Evolutionary conservation across 768 basidiomycete genomes (phyloP).

Genomic region (Boletus sp.): DNA sequence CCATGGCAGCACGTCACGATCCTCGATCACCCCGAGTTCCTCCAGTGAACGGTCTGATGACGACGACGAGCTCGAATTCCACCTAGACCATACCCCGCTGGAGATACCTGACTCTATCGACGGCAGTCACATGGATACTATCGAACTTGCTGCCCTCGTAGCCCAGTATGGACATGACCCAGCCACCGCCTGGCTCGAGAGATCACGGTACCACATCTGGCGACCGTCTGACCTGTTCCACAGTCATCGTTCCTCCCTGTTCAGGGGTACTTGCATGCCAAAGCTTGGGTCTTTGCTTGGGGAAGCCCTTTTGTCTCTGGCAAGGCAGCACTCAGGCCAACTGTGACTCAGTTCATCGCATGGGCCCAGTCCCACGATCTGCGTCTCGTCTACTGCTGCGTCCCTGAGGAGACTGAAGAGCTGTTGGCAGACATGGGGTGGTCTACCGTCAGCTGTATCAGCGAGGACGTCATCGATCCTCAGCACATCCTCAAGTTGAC

Average conservation of each 20-base stretch:
- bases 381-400: constrained; percentile 59
- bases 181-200: constrained; percentile 71
- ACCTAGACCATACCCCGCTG: background rate
- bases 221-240: constrained; percentile 25
- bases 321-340: constrained; percentile 32
- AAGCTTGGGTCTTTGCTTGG: constrained; percentile 58
- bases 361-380: constrained; percentile 45
- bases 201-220: constrained; percentile 53
- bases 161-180: constrained; percentile 66
- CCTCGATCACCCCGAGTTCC: background rate
- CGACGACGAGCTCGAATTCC: background rate
- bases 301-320: constrained; percentile 59
- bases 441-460: constrained; percentile 61
- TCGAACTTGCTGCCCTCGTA: constrained; percentile 49
- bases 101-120: constrained; percentile 12
- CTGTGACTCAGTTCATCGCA: constrained; percentile 42
- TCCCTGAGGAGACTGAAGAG: constrained; percentile 51
- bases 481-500: constrained; percentile 43
- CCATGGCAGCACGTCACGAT: background rate
- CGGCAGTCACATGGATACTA: constrained; percentile 3
- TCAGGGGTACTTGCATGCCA: constrained; percentile 56
- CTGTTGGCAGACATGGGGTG: constrained; percentile 53
- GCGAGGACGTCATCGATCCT: constrained; percentile 58
- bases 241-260: constrained; percentile 47
- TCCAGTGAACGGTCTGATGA: constrained; percentile 4